Evolutionary conservation across 257 asterid species (phyloP).

Genomic region (Fraxinus excelsior): DNA sequence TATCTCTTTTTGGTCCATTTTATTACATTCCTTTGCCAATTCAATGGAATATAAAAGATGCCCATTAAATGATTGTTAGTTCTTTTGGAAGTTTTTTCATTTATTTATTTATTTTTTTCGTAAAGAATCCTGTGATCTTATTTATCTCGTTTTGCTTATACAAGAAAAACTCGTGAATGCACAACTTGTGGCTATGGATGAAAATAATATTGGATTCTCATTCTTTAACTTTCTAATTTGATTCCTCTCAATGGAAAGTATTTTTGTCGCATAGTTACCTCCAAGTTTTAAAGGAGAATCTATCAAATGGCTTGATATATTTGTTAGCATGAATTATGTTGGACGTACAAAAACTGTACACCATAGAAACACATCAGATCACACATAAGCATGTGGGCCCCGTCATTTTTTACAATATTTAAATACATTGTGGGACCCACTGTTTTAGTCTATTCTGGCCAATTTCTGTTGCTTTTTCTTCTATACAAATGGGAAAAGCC

Average conservation of each 20-base stretch:
- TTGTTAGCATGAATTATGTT: neutral
- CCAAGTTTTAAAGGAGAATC: neutral
- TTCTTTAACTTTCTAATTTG: neutral
- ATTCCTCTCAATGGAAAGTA: neutral
- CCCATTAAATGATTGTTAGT: conserved; percentile 20
- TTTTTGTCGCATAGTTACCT: neutral
- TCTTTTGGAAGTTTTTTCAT: conserved; percentile 5
- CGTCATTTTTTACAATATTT: too few relatives aligned
- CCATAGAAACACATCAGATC: too few relatives aligned
- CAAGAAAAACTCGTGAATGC: neutral
- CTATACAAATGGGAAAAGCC: too few relatives aligned
- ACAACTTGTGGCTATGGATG: neutral
- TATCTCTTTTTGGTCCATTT: conserved; percentile 17
- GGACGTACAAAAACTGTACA: too few relatives aligned
- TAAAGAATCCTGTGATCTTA: neutral
- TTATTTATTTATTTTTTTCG: neutral
- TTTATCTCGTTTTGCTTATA: too few relatives aligned
- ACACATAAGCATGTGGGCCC: too few relatives aligned
- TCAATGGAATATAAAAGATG: conserved; percentile 27
- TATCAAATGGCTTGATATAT: neutral
- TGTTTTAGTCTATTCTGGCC: too few relatives aligned
- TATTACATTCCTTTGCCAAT: conserved; percentile 20
- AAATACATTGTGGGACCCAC: too few relatives aligned
- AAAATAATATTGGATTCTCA: neutral
- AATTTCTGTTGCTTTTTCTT: too few relatives aligned